Evolutionary conservation across 192 early-diverging fungal genomes (phyloP), one percentile per base, ranked within the genome.

Genomic region (Umbelopsis ramanniana): DNA sequence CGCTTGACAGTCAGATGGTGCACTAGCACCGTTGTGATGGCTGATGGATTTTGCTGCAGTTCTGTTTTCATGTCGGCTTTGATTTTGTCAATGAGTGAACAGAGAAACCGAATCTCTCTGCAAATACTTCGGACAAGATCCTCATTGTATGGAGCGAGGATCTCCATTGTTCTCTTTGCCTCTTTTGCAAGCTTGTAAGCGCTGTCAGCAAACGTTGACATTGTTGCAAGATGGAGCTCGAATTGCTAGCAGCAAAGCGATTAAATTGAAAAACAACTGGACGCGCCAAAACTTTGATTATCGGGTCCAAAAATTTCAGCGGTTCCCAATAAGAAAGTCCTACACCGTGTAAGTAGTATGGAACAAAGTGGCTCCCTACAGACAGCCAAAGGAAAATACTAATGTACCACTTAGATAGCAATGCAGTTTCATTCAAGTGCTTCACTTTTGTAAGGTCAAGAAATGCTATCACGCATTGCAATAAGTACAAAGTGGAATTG

Each of bases 71-170:
- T 81, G 46, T 33, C 33, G n/a, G 37, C 46, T 23, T 73, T 57
- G 17, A 72, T 66, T 1, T 23, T 40, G 21, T 79, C 74, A 9
- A 72, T 72, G 14, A 77, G 85, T 38, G 82, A 80, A 77, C 86
- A 86, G 15, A 92, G 75, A 70, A 87, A 81, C 24, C 89, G 87
- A 74, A 94, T 88, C 80, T 97, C 96, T 57, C 90, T 84, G 47
- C 90, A 85, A 52, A 96, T 93, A 74, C 87, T 87, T 38, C 90
- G 87, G 26, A 97, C 92, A 7, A 89, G 82, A 60, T 91, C 89
- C 55, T 92, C 91, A 77, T 93, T 93, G 83, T 97, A 96, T 8
- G 90, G 87, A 9, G 89, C 83, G 22, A 92, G 86, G 66, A 87
- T 80, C 72, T 93, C 91, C 12, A 85, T 52, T 26, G 90, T 86